These are phyloP conservation scores for Tetrahymena elliotti DNA, from an alignment of 73 alveolate genomes.

Conservation along the genomic window DNA sequence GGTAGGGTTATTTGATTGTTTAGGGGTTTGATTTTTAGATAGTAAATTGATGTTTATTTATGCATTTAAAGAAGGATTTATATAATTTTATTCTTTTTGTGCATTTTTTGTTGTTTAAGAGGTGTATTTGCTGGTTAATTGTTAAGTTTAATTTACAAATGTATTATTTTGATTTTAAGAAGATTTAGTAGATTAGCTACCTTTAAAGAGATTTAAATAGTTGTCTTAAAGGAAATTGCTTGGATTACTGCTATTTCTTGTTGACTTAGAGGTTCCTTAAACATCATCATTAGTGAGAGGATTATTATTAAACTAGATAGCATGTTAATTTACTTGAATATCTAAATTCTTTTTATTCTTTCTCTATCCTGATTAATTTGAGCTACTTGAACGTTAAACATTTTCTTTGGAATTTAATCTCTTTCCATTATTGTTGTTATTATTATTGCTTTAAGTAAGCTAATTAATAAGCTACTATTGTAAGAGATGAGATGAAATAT, in stretches of 20 bases:
- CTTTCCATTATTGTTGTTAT: neutral
- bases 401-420: neutral
- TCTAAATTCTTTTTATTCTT: neutral
- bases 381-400: neutral
- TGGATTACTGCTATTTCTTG: neutral
- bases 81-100: neutral
- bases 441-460: neutral
- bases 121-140: neutral
- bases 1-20: neutral
- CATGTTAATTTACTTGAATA: neutral
- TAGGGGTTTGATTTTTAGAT: neutral
- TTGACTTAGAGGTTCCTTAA: neutral
- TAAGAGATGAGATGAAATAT: neutral
- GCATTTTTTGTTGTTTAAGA: neutral
- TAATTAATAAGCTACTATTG: neutral
- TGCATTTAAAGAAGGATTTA: neutral
- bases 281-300: neutral
- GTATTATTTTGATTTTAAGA: neutral
- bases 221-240: neutral
- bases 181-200: neutral
- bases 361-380: neutral
- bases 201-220: neutral
- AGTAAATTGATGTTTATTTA: neutral
- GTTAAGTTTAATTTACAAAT: neutral
- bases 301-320: neutral